Evolutionary conservation across 2,329 filamentous ascomycete species (phyloP).

Genomic region (Fusarium poae): DNA sequence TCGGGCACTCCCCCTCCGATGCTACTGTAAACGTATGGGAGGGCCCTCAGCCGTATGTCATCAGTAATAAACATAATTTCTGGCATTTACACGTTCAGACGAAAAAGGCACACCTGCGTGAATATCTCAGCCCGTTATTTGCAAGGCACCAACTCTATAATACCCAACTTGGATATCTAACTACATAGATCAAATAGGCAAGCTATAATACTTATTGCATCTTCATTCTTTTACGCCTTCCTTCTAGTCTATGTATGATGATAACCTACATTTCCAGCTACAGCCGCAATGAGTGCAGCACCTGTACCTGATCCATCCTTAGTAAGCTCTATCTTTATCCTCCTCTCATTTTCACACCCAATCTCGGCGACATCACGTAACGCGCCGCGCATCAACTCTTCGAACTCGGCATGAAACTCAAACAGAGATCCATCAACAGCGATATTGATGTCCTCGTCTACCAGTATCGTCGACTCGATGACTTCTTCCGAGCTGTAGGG

Average conservation of each 20-base stretch:
- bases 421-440: constrained; percentile 16
- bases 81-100: neutral
- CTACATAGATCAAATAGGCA: neutral
- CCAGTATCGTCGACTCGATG: neutral
- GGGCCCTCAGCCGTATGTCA: neutral
- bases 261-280: neutral
- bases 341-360: neutral
- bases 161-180: neutral
- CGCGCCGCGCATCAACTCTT: constrained; percentile 7
- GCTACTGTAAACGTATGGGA: neutral
- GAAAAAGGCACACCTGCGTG: neutral
- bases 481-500: neutral
- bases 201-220: too few species aligned
- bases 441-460: neutral
- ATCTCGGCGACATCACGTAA: neutral
- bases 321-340: constrained; percentile 24
- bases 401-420: constrained; percentile 14
- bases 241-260: neutral
- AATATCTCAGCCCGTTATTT: neutral
- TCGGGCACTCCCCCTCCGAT: neutral
- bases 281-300: constrained; percentile 18
- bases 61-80: neutral
- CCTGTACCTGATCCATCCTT: constrained; percentile 17
- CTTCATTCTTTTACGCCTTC: neutral
- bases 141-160: neutral